phyloP scores from a whole-genome alignment of 2,329 filamentous ascomycete genomes.

The Colletotrichum gloeosporioides region DNA sequence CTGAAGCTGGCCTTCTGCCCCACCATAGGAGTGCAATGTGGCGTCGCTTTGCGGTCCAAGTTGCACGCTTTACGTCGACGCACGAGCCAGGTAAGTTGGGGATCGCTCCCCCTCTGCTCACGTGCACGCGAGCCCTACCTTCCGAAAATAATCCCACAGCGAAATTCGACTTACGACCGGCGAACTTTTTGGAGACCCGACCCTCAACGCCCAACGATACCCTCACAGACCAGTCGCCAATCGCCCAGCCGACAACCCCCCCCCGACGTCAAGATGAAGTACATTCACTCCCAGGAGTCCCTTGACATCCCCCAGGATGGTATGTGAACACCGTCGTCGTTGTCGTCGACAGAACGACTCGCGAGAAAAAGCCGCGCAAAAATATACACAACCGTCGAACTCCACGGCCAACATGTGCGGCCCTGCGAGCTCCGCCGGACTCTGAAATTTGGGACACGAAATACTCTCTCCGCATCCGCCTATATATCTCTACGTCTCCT shows the following conservation, averaged over 20 bases:
- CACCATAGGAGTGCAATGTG: background rate
- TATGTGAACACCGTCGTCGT: constrained; percentile 59
- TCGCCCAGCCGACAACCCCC: constrained; percentile 31
- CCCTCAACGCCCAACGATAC: constrained; percentile 39
- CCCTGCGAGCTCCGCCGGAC: constrained; percentile 18
- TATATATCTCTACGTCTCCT: background rate
- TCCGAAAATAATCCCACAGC: background rate
- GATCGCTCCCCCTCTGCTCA: background rate
- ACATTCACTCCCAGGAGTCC: constrained; percentile 98
- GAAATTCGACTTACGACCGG: background rate
- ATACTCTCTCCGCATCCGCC: background rate
- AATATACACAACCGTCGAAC: background rate
- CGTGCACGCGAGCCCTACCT: background rate
- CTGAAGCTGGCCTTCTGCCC: background rate
- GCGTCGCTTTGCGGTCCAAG: background rate
- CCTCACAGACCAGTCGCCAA: constrained; percentile 17
- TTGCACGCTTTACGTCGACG: background rate
- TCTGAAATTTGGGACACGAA: constrained; percentile 22
- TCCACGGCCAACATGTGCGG: background rate
- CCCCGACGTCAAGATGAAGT: constrained; percentile 88
- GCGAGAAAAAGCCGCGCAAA: background rate
- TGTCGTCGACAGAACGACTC: background rate
- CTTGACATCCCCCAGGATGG: constrained; percentile 96
- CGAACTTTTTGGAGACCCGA: background rate
- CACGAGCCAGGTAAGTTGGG: background rate